A percentile compares a stretch with the other conserved stretches of the same genome.
Evolutionary conservation across 2,329 filamentous ascomycete genomes (phyloP).

Genomic region (Rhynchosporium secalis): DNA sequence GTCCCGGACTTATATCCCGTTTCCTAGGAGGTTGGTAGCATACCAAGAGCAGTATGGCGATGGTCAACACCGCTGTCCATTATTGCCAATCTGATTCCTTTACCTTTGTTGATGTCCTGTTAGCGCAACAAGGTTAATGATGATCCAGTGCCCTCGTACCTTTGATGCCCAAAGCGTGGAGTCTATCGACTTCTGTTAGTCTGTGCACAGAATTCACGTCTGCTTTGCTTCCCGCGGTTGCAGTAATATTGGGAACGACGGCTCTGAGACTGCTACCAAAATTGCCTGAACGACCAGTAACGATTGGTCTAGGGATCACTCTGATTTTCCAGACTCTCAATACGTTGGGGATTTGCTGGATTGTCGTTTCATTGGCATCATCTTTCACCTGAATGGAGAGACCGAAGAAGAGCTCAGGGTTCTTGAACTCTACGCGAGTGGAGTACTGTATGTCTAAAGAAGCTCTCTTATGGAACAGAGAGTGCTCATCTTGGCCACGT

Average conservation of each 20-base stretch:
- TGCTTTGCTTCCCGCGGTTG: constrained; percentile 1
- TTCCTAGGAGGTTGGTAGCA: constrained; percentile 39
- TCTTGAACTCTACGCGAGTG: constrained; percentile 24
- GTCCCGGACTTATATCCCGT: too few species aligned
- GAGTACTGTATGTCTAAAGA: constrained; percentile 15
- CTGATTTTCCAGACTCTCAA: constrained; percentile 13
- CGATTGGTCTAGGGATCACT: background rate
- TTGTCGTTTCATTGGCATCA: constrained; percentile 9
- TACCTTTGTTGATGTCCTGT: constrained; percentile 34
- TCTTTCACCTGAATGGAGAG: constrained; percentile 25
- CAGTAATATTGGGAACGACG: background rate
- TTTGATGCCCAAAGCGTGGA: constrained; percentile 46
- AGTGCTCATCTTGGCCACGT: background rate
- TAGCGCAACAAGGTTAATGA: background rate
- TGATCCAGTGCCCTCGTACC: background rate
- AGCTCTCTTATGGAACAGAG: constrained; percentile 22
- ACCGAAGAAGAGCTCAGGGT: constrained; percentile 24
- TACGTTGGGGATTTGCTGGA: constrained; percentile 16
- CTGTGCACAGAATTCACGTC: constrained; percentile 2
- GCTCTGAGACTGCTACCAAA: background rate
- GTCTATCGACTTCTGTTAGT: constrained; percentile 39
- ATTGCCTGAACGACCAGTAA: background rate
- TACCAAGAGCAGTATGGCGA: constrained; percentile 61
- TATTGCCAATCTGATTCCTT: constrained; percentile 47
- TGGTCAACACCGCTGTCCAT: constrained; percentile 54